Conservation (phyloP, 2,329 filamentous ascomycete species). For the Ceratocystis destructans region DNA sequence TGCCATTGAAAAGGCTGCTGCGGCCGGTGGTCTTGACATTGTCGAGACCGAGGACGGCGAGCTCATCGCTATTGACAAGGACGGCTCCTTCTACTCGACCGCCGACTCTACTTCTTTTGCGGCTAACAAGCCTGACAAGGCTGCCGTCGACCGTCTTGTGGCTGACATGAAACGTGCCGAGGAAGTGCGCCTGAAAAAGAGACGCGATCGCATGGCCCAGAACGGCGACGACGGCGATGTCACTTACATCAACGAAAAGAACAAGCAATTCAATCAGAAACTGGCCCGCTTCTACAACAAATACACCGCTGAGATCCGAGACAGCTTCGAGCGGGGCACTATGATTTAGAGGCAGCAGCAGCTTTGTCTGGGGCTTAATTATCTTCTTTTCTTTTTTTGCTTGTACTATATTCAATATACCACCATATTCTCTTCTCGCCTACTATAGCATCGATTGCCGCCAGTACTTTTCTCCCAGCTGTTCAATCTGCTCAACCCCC, state of each 20-base stretch:
- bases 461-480: conserved; percentile 70
- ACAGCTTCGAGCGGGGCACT: conserved; percentile 93
- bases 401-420: neutral
- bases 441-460: conserved; percentile 72
- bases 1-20: conserved; percentile 72
- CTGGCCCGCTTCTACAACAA: conserved; percentile 93
- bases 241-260: conserved; percentile 99
- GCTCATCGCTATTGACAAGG: conserved; percentile 81
- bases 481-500: conserved; percentile 67
- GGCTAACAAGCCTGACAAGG: conserved; percentile 75
- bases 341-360: conserved; percentile 51
- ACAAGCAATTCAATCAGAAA: conserved; percentile 99
- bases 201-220: conserved; percentile 61
- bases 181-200: conserved; percentile 71
- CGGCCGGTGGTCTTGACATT: conserved; percentile 74
- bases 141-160: conserved; percentile 76
- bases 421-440: neutral
- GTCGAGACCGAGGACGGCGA: conserved; percentile 93
- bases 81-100: conserved; percentile 82
- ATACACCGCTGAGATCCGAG: conserved; percentile 91
- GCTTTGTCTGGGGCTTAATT: too few species aligned
- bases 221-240: conserved; percentile 81
- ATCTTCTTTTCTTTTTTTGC: conserved; percentile 4
- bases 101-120: conserved; percentile 69
- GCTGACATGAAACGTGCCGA: conserved; percentile 78